phyloP scores from a whole-genome alignment of 225 moss, liverwort and hornwort genomes.

The Bryoerythrophyllum caledonicum region DNA sequence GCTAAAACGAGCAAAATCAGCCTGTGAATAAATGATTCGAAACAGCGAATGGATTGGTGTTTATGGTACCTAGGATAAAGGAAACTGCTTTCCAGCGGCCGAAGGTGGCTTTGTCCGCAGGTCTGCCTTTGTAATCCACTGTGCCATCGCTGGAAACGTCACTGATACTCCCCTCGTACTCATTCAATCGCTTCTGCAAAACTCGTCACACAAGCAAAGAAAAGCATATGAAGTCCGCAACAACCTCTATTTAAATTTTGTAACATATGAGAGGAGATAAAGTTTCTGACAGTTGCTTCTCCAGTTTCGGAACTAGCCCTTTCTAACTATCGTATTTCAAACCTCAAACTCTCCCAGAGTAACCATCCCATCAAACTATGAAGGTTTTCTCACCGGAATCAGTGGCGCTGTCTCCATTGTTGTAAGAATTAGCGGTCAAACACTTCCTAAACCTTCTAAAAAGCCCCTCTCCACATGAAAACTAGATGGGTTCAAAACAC shows the following conservation, averaged over 20 bases:
- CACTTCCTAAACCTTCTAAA: not conserved
- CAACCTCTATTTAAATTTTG: not conserved
- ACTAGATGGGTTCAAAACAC: not conserved
- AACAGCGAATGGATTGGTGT: too few species aligned
- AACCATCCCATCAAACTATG: too few species aligned
- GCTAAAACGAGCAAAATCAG: too few species aligned
- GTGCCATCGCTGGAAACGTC: conserved; percentile 43
- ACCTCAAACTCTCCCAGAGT: too few species aligned
- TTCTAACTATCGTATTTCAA: too few species aligned
- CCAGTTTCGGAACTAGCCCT: too few species aligned
- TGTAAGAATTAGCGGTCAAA: not conserved
- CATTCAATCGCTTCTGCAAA: conserved; percentile 14
- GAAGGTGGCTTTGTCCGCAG: conserved; percentile 37
- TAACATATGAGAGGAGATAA: not conserved
- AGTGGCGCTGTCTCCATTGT: conserved; percentile 36
- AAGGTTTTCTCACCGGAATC: conserved; percentile 27
- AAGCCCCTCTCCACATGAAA: not conserved
- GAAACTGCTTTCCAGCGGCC: conserved; percentile 53
- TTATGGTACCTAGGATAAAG: conserved; percentile 50
- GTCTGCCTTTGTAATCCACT: conserved; percentile 47
- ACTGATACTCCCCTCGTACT: conserved; percentile 39
- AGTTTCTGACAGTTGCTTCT: too few species aligned
- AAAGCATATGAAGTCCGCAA: too few species aligned
- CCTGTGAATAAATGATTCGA: too few species aligned
- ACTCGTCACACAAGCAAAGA: not conserved